Evolutionary conservation across 2,329 filamentous ascomycete genomes (phyloP).

Genomic region (Gremmenia infestans): DNA sequence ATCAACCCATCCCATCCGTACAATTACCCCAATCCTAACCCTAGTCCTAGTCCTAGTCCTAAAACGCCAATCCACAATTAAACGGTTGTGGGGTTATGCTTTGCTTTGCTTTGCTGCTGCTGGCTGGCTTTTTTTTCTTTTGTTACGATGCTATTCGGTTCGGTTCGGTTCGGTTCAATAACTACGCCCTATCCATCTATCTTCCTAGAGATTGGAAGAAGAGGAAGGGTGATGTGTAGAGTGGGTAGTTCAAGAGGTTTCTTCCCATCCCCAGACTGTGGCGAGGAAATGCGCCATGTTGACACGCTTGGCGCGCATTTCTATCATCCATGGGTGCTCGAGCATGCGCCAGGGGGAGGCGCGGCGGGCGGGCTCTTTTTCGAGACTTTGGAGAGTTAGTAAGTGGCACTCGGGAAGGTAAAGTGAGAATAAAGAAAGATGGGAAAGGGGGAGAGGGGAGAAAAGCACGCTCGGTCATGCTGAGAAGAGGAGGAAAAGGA

Average conservation of each 20-base stretch:
- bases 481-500: conserved; percentile 2
- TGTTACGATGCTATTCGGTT: no score
- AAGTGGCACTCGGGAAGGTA: not conserved
- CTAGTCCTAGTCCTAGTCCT: no score
- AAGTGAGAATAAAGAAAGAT: not conserved
- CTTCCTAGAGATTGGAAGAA: not conserved
- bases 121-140: no score
- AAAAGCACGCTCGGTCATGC: not conserved
- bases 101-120: no score
- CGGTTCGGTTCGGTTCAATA: no score
- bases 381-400: conserved; percentile 55
- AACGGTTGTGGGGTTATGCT: no score
- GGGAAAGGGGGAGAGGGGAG: no score
- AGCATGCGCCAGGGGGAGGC: conserved; percentile 98
- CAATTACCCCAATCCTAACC: not conserved
- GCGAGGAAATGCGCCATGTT: conserved; percentile 94
- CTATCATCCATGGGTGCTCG: conserved; percentile 97
- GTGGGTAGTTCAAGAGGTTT: not conserved
- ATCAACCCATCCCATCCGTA: not conserved
- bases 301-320: conserved; percentile 93
- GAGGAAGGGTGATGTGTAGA: not conserved
- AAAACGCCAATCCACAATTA: no score
- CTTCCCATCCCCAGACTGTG: conserved; percentile 94
- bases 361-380: conserved; percentile 77
- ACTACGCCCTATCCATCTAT: no score